Base-by-base conservation (phyloP, 257 asterid genomes). In the Nicotiana tabacum region DNA sequence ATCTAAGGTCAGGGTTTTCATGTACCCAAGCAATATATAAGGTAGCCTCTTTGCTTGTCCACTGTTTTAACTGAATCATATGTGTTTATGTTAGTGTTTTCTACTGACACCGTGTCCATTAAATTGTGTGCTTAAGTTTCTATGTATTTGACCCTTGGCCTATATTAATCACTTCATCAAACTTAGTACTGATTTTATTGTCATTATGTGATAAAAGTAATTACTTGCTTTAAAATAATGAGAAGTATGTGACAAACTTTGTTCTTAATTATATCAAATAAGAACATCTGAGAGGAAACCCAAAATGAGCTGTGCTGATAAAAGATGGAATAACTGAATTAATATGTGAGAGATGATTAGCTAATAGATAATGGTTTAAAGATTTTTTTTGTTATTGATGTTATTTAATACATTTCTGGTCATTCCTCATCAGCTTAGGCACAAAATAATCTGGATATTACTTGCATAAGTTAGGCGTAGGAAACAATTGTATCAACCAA, bases 1-100 rank as follows among this genome's bases (percentile, higher is more conserved):
- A 9, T 83, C 90, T 21, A 89, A 88, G 46, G 93, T 92, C 64
- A 88, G 97, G 48, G 97, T 92, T 46, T 88, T 92, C 85, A 92
- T 91, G 95, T 92, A 91, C 78, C 97, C 97, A 4, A 92, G 95
- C 90, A 92, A 86, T 85, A 88, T 92, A 46, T 91, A 70, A 91
- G 90, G 90, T 89, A 80, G 11, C 11, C 51, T 9, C 12, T 43
- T 43, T 39, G 2, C 48, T 7, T 43, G 51, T 9, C 12, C 12
- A 43, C 3, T 43, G 11, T 43, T 43, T 43, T 43, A 43, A 43
- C 51, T 43, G 51, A 9, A 9, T 43, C 12, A 1, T 43, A 8
- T 43, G 51, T 43, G 3, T 43, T 43, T 9, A 43, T 43, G 12
- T 43, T 43, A 43, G 12, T 9, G 51, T 43, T 43, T 9, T 9